These are phyloP conservation scores for Arachis monticola DNA, from an alignment of 331 rosid species.

Conservation along the genomic window DNA sequence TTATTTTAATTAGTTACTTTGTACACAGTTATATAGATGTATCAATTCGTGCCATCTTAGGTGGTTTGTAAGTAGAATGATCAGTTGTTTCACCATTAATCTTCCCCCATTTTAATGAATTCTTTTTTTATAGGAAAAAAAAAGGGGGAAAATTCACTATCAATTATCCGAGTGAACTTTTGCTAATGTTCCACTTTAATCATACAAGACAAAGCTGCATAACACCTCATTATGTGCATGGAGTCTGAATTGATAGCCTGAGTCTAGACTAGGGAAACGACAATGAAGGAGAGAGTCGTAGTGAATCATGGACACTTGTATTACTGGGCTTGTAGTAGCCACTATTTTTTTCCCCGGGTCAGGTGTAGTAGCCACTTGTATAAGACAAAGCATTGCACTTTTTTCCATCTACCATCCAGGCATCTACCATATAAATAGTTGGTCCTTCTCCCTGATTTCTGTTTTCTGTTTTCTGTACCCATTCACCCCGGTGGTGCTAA, in stretches of 20 bases:
- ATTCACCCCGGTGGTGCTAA: slow-evolving; percentile 1
- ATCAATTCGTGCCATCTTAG: slow-evolving; percentile 4
- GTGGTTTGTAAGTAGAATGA: slow-evolving; percentile 21
- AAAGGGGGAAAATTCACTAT: too few relatives aligned
- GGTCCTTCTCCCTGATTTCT: slow-evolving; percentile 24
- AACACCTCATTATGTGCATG: background rate
- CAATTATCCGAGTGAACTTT: slow-evolving; percentile 13
- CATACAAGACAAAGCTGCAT: slow-evolving; percentile 12
- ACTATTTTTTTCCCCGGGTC: background rate
- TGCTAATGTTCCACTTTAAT: slow-evolving; percentile 18
- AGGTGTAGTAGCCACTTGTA: slow-evolving; percentile 9
- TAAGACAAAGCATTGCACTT: slow-evolving; percentile 25
- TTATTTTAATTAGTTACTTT: slow-evolving; percentile 15
- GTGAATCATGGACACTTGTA: background rate
- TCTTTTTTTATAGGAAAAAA: too few relatives aligned
- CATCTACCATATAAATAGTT: background rate
- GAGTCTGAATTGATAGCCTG: slow-evolving; percentile 5
- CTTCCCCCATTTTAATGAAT: background rate
- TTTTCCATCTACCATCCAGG: background rate
- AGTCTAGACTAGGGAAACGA: slow-evolving; percentile 25
- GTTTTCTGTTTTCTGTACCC: slow-evolving; percentile 27
- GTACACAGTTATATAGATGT: background rate
- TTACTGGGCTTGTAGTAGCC: slow-evolving; percentile 1
- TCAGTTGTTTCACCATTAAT: background rate
- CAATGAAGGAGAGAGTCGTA: slow-evolving; percentile 10